Evolutionary conservation across 768 basidiomycete genomes (phyloP), one percentile per base, ranked within the genome.

Genomic region (Pisolithus microcarpus): DNA sequence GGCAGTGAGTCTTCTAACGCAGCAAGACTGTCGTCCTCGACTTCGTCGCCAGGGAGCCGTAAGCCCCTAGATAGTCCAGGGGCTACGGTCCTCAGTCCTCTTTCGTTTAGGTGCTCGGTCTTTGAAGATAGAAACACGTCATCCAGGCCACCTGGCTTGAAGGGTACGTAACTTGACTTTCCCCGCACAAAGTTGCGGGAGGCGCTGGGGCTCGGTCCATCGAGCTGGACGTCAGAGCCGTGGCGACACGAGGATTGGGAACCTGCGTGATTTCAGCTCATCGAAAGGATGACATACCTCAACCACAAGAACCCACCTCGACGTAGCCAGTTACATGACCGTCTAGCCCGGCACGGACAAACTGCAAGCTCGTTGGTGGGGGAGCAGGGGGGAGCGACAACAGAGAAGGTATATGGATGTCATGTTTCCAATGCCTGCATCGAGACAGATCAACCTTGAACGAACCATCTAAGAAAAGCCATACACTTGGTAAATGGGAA

Each of bases 131-230:
- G 63, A 4, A 77, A 60, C 2, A 75, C 71, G 56, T 85, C 84
- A 39, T 91, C 91, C 9, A 98, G 72, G 2, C 96, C 96, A 43
- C 96, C 96, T 7, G 96, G 96, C 71, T 84, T 79, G 68, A 98
- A 98, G 1, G 96, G 96, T 8, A 94, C 81, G 68, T 94, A 82
- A 40, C 87, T 87, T 19, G 92, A 87, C 68, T 95, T 96, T 42
- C 96, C 96, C 51, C 94, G 76, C 18, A 98, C 93, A 98, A 98
- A 50, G 80, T 84, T 49, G 80, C 76, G 51, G 75, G 76, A 0
- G 85, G 78, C 13, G 83, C 91, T 7, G 93, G 94, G 3, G 89
- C 87, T 46, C 95, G 81, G 54, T 85, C 80, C 52, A 94, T 68
- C 26, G 90, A 89, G 2, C 89, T 91, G 10, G 93, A 96, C 2